Evolutionary conservation across 805 yeast genomes (phyloP).

Genomic region (Kodamaea laetipori): DNA sequence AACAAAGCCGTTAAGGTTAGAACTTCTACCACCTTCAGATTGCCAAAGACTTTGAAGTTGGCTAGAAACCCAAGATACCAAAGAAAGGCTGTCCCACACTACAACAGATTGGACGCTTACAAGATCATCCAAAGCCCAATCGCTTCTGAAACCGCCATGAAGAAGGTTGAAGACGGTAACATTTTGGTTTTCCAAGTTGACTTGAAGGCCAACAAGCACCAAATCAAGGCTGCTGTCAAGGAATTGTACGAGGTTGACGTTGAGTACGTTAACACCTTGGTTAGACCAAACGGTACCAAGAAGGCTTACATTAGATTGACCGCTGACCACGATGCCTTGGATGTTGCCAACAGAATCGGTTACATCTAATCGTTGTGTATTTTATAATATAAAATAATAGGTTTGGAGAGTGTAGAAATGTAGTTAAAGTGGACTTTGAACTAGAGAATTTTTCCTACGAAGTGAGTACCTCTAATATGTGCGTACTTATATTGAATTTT

Average conservation of each 20-base stretch:
- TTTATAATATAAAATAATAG: conserved; percentile 15
- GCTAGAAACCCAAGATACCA: conserved; percentile 95
- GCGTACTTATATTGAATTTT: conserved; percentile 4
- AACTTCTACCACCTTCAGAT: conserved; percentile 92
- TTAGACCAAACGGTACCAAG: conserved; percentile 99
- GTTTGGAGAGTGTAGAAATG: conserved; percentile 10
- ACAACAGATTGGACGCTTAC: conserved; percentile 95
- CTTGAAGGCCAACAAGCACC: conserved; percentile 96
- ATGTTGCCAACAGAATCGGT: conserved; percentile 99
- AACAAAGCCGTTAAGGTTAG: conserved; percentile 90
- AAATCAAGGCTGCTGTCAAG: conserved; percentile 97
- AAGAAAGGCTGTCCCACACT: conserved; percentile 94
- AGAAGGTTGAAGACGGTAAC: conserved; percentile 99
- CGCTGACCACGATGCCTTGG: conserved; percentile 99
- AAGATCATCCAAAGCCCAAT: conserved; percentile 92
- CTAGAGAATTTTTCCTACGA: no score
- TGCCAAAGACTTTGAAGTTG: conserved; percentile 95
- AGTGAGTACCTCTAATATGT: no score
- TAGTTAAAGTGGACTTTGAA: no score
- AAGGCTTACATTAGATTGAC: conserved; percentile 99
- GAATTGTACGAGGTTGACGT: conserved; percentile 97
- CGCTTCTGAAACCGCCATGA: conserved; percentile 98
- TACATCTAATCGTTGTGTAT: conserved; percentile 67
- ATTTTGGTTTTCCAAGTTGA: conserved; percentile 98
- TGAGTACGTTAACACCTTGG: conserved; percentile 89